Conservation (phyloP, 441 rosid species). For the Syzygium malaccense region DNA sequence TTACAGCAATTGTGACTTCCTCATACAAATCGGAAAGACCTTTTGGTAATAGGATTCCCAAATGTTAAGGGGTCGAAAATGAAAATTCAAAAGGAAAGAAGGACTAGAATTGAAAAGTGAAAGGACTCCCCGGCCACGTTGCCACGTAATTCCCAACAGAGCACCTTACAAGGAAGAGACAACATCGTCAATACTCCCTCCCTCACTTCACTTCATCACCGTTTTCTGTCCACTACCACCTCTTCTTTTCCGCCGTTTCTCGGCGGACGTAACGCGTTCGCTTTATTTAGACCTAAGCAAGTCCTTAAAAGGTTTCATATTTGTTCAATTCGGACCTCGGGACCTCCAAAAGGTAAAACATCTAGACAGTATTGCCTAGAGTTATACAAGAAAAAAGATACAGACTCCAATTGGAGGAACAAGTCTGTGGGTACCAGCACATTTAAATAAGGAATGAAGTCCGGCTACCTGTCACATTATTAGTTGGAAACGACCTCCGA, state of each 20-base stretch:
- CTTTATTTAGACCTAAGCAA: background rate
- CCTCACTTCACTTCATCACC: background rate
- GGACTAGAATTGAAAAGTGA: background rate
- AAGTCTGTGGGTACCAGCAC: no score
- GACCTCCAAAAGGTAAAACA: no score
- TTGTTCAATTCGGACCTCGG: no score
- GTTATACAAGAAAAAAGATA: no score
- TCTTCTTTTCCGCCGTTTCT: background rate
- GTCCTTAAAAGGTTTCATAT: no score
- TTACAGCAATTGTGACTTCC: background rate
- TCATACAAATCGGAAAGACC: background rate
- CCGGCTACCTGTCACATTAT: no score
- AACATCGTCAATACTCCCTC: background rate
- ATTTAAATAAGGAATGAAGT: no score
- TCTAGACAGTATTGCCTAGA: no score
- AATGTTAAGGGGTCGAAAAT: background rate
- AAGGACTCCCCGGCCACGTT: background rate
- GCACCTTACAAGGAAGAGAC: background rate
- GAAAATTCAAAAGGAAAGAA: background rate
- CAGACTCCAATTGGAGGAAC: no score
- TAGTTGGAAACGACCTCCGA: no score
- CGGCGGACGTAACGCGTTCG: background rate
- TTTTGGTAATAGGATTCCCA: background rate
- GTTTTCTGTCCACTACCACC: background rate
- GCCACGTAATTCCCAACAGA: background rate